phyloP scores from a whole-genome alignment of 2,329 filamentous ascomycete genomes.

The Colletotrichum caudatum region DNA sequence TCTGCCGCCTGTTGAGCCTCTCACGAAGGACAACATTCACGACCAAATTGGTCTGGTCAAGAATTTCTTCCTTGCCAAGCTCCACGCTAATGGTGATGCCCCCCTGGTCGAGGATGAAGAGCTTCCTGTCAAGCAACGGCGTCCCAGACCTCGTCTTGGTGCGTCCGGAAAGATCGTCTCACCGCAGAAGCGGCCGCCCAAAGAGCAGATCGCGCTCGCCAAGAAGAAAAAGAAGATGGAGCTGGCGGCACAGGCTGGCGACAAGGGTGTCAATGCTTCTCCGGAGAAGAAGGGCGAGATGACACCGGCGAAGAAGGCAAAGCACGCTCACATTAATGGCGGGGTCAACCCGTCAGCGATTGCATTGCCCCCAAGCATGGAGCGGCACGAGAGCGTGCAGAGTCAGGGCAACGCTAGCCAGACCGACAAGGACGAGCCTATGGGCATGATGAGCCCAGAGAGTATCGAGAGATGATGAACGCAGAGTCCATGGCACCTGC shows the following conservation, averaged over 20 bases:
- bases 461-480: slow-evolving; percentile 66
- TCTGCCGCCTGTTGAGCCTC: slow-evolving; percentile 77
- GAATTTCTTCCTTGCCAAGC: slow-evolving; percentile 90
- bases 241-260: slow-evolving; percentile 63
- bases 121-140: slow-evolving; percentile 90
- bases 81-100: slow-evolving; percentile 78
- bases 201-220: slow-evolving; percentile 84
- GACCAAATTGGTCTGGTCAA: slow-evolving; percentile 88
- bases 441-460: slow-evolving; percentile 87
- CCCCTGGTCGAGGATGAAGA: slow-evolving; percentile 95
- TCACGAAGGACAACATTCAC: slow-evolving; percentile 82
- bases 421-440: slow-evolving; percentile 75
- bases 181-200: slow-evolving; percentile 83
- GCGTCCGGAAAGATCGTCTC: slow-evolving; percentile 88
- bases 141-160: slow-evolving; percentile 72
- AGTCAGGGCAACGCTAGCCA: slow-evolving; percentile 70
- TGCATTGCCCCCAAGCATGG: slow-evolving; percentile 64
- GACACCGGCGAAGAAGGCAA: slow-evolving; percentile 66
- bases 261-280: slow-evolving; percentile 56
- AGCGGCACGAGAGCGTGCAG: slow-evolving; percentile 68
- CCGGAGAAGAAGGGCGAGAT: slow-evolving; percentile 53
- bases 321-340: slow-evolving; percentile 55
- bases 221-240: slow-evolving; percentile 90
- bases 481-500: neutral
- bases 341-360: slow-evolving; percentile 54